Conservation (phyloP, 768 basidiomycete genomes). For the Rossbeevera mucosa region DNA sequence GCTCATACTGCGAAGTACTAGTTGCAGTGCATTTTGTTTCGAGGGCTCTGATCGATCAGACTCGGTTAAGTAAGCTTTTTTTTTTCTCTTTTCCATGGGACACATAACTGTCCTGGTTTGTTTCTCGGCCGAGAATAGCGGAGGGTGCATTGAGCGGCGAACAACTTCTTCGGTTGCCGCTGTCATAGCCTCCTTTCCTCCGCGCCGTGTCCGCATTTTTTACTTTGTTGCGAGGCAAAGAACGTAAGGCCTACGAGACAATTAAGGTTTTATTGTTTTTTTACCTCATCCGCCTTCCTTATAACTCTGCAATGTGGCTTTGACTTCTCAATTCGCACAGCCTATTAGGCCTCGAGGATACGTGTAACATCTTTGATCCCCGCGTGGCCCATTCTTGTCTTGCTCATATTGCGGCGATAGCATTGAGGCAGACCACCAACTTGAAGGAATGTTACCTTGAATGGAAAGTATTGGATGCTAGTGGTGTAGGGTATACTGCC, state of each 20-base stretch:
- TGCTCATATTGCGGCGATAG: not conserved
- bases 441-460: not conserved
- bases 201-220: slow-evolving; percentile 15
- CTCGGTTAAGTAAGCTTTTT: too few relatives aligned
- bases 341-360: slow-evolving; percentile 1
- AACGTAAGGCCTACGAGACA: slow-evolving; percentile 23
- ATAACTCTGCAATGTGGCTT: slow-evolving; percentile 1
- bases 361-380: slow-evolving; percentile 12
- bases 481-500: not conserved
- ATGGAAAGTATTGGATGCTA: not conserved
- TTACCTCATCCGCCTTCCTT: slow-evolving; percentile 11
- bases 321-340: not conserved
- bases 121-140: slow-evolving; percentile 22
- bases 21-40: not conserved
- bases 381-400: slow-evolving; percentile 1
- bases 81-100: slow-evolving; percentile 5
- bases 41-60: not conserved
- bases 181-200: slow-evolving; percentile 17
- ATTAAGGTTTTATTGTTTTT: slow-evolving; percentile 9
- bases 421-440: not conserved
- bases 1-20: not conserved
- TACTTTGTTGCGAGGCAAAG: slow-evolving; percentile 12
- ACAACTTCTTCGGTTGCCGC: slow-evolving; percentile 7
- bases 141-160: slow-evolving; percentile 24
- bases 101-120: not conserved